A percentile compares a stretch with the other conserved stretches of the same genome.
These are phyloP conservation scores for Aspergillus pseudonomiae DNA, from an alignment of 2,329 filamentous ascomycete species.

Conservation along the genomic window DNA sequence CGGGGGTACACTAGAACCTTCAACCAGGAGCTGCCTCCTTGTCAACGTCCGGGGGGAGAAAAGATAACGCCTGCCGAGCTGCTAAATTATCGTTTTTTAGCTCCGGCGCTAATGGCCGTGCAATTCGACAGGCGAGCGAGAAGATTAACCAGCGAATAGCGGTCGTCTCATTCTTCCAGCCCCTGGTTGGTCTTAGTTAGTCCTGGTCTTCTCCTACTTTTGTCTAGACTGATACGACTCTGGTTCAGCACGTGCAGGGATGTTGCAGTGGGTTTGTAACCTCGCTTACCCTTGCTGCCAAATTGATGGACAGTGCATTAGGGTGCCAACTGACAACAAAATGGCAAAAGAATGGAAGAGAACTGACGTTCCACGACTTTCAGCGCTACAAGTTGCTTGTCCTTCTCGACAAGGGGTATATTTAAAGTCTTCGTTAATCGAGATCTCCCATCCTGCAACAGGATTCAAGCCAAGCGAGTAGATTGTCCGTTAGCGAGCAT, in stretches of 20 bases:
- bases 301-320: background rate
- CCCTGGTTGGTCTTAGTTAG: background rate
- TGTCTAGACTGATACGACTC: background rate
- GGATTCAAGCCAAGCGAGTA: background rate
- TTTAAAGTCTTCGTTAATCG: too few relatives aligned
- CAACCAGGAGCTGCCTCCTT: background rate
- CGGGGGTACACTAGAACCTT: background rate
- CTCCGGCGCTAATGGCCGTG: background rate
- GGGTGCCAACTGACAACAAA: background rate
- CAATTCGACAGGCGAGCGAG: background rate
- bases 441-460: background rate
- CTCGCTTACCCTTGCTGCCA: background rate
- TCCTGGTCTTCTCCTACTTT: background rate
- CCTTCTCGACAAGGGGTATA: background rate
- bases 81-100: background rate
- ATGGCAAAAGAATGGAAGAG: background rate
- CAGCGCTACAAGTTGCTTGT: background rate
- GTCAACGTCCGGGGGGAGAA: background rate
- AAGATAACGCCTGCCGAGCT: background rate
- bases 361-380: too few relatives aligned
- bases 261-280: background rate
- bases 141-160: background rate
- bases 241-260: background rate
- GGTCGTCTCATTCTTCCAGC: background rate
- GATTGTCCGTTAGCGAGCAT: background rate